Evolutionary conservation across 352 stramenopile species (phyloP), one percentile per base, ranked within the genome.

Genomic region (Thalassiosira exigua): DNA sequence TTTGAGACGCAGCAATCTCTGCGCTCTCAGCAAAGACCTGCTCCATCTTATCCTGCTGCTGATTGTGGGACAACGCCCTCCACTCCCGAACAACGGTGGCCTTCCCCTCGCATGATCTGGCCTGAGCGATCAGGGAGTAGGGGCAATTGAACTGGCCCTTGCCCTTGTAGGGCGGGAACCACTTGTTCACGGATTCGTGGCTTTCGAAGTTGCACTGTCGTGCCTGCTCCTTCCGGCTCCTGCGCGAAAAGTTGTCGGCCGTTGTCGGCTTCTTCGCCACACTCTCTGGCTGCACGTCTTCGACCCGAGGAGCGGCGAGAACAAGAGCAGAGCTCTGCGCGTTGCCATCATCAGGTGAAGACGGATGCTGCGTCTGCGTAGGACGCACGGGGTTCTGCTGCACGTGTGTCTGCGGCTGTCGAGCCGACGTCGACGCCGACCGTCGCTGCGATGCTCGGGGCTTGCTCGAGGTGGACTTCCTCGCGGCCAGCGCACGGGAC

Each of bases 111-210:
- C 50, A 19, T 22, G 57, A 51, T 12, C 19, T n/a, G 12, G 29
- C 22, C 19, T 9, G 7, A 26, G 21, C 19, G 36, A 66, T 66
- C 21, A 62, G 26, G 46, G 57, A n/a, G 14, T 51, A 51, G 21
- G 57, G 57, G 57, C 57, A 66, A 12, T 66, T 66, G 57, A 59
- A 19, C 19, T 61, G 29, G 26, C 57, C 57, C 57, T 66, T 66
- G 57, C 57, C 29, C 7, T 29, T 52, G 26, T 66, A 51, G 5
- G 22, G 30, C 9, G 29, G 57, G 24, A 54, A 52, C 26, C 36
- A 52, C 22, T 66, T 17, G 24, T 66, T 66, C 4, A 66, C 50
- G n/a, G 57, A 66, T 26, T 21, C 7, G 29, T 59, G 57, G 29
- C n/a, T 11, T 14, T 17, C n/a, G 26, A 66, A 66, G 57, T 59